Percentiles rank a stretch among this genome's conserved stretches.
These are phyloP conservation scores for Penicillium turbatum DNA, from an alignment of 495 filamentous ascomycete species.

Conservation along the genomic window DNA sequence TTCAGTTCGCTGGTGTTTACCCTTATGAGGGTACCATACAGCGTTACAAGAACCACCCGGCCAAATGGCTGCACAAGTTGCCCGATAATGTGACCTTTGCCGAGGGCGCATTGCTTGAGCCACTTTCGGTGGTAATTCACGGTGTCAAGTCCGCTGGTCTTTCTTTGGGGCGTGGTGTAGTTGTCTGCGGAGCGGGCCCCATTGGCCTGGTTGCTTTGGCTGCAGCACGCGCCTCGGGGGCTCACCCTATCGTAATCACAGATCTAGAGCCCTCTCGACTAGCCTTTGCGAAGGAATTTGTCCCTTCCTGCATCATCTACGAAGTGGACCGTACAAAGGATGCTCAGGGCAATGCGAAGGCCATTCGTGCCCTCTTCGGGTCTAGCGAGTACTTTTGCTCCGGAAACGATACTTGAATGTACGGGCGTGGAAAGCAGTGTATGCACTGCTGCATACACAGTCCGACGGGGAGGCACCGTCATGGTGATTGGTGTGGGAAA, in stretches of 20 bases:
- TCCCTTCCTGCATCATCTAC: conserved; percentile 52
- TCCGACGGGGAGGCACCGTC: conserved; percentile 53
- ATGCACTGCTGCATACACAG: conserved; percentile 51
- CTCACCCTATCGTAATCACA: conserved; percentile 60
- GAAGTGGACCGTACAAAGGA: conserved; percentile 43
- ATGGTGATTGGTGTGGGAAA: conserved; percentile 63
- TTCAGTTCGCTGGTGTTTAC: conserved; percentile 64
- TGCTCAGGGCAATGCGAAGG: conserved; percentile 47
- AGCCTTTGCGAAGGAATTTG: conserved; percentile 55
- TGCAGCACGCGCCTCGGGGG: conserved; percentile 55
- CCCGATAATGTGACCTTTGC: conserved; percentile 57
- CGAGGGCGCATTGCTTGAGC: conserved; percentile 70
- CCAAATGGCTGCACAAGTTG: conserved; percentile 55
- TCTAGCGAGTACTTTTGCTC: conserved; percentile 46
- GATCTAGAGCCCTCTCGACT: conserved; percentile 55
- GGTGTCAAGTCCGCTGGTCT: conserved; percentile 56
- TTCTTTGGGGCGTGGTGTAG: conserved; percentile 46
- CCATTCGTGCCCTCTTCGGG: conserved; percentile 50
- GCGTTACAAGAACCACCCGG: conserved; percentile 62
- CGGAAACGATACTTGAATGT: conserved; percentile 57
- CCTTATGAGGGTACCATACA: conserved; percentile 55
- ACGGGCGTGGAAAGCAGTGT: conserved; percentile 60
- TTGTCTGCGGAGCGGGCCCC: conserved; percentile 73
- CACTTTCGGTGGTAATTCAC: conserved; percentile 71
- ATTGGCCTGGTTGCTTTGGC: conserved; percentile 67